Evolutionary conservation across 2,329 filamentous ascomycete species (phyloP).

Genomic region (Chaetothyriales sp.): DNA sequence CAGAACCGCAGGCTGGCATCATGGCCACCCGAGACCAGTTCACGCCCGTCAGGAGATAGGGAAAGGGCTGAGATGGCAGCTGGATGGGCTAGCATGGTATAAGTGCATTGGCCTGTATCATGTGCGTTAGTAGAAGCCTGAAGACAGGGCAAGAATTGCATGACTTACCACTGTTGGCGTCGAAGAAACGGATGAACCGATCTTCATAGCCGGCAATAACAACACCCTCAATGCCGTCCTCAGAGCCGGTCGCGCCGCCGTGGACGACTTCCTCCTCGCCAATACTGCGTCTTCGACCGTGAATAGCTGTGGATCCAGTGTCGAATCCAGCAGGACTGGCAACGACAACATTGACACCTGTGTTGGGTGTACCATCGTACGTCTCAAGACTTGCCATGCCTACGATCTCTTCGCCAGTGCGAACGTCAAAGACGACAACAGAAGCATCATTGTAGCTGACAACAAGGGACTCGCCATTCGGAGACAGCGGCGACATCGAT

Average conservation of each 20-base stretch:
- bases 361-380: constrained; percentile 72
- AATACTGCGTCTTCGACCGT: constrained; percentile 45
- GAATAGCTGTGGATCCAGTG: constrained; percentile 42
- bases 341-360: constrained; percentile 77
- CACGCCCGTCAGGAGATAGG: constrained; percentile 79
- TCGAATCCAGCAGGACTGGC: constrained; percentile 75
- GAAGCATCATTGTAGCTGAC: constrained; percentile 84
- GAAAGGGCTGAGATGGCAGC: constrained; percentile 83
- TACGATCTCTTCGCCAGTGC: constrained; percentile 78
- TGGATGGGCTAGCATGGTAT: constrained; percentile 94
- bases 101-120: constrained; percentile 80
- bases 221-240: constrained; percentile 73
- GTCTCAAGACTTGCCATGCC: constrained; percentile 90
- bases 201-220: constrained; percentile 97
- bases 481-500: constrained; percentile 77
- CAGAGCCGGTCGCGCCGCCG: constrained; percentile 62
- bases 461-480: constrained; percentile 73
- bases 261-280: constrained; percentile 62
- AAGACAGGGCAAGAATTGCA: neutral
- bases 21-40: constrained; percentile 90
- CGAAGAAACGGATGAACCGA: constrained; percentile 89
- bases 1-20: constrained; percentile 93
- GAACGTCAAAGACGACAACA: constrained; percentile 81
- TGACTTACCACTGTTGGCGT: constrained; percentile 80
- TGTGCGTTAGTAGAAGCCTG: constrained; percentile 12